Conservation (phyloP, 2,329 filamentous ascomycete species). For the Botrytis elliptica region DNA sequence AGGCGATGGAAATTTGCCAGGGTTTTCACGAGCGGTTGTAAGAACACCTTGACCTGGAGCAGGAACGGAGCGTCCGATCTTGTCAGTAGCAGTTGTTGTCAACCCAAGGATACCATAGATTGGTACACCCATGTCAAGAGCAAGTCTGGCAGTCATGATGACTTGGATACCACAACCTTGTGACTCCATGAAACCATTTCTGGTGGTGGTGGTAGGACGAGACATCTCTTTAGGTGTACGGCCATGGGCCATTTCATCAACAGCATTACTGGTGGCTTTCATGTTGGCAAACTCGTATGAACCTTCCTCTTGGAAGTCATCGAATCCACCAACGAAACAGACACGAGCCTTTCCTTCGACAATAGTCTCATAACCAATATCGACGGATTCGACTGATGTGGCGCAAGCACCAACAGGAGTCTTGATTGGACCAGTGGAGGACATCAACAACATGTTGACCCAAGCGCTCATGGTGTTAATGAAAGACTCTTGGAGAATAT, state of each 20-base stretch:
- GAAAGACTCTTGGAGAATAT: slow-evolving; percentile 98
- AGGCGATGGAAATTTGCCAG: slow-evolving; percentile 90
- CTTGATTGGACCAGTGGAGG: slow-evolving; percentile 97
- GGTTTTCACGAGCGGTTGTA: slow-evolving; percentile 87
- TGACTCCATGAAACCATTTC: slow-evolving; percentile 99
- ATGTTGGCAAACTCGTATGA: slow-evolving; percentile 99
- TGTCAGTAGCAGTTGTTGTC: slow-evolving; percentile 95
- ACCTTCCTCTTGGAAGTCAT: slow-evolving; percentile 98
- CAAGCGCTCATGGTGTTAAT: slow-evolving; percentile 99
- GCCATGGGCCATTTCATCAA: slow-evolving; percentile 93
- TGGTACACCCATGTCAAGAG: slow-evolving; percentile 96
- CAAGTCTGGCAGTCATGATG: slow-evolving; percentile 96
- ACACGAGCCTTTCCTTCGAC: slow-evolving; percentile 96
- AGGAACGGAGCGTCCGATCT: slow-evolving; percentile 96
- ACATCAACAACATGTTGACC: slow-evolving; percentile 98
- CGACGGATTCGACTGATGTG: slow-evolving; percentile 93
- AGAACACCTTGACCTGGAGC: slow-evolving; percentile 96
- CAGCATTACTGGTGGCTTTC: slow-evolving; percentile 98
- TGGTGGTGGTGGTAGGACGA: slow-evolving; percentile 90
- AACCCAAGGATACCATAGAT: slow-evolving; percentile 94
- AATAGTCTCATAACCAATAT: slow-evolving; percentile 98
- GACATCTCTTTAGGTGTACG: slow-evolving; percentile 98
- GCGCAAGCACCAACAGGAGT: slow-evolving; percentile 97
- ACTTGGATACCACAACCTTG: slow-evolving; percentile 98
- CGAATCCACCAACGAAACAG: slow-evolving; percentile 97